Evolutionary conservation across 1,139 yeast genomes (phyloP), one percentile per base, ranked within the genome.

Genomic region (Hansenula sp.): DNA sequence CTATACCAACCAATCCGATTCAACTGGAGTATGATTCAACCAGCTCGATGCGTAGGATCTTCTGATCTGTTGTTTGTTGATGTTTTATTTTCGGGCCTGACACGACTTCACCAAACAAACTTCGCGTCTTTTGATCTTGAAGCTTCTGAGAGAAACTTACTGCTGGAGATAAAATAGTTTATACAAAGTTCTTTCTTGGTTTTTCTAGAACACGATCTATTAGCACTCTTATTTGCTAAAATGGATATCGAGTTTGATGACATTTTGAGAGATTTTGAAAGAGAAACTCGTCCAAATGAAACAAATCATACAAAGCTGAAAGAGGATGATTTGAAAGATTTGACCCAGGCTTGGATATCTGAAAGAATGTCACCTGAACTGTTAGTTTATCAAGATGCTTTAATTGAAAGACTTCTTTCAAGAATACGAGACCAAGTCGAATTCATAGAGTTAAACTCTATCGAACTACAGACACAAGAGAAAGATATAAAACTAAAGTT

Each of bases 351-450:
- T 3, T 91, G 96, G 97, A 65, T 86, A 33, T 78, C 84, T 45
- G 99, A 93, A 61, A 71, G 96, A 46, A 80, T 81, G 75, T 73
- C 94, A 0, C 97, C 97, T 0, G 96, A 87, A 47, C 63, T 93
- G 13, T 68, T 91, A 32, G 87, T 84, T 0, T 91, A 84, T 59
- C 81, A 88, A 49, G 74, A 74, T 21, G 69, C 65, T 1, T 66
- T 90, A 31, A 61, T 93, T 58, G 74, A 74, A 9, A 65, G 81
- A 36, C 74, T 86, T 16, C 64, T 89, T 49, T 64, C 63, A 1
- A 71, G 85, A 50, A 70, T 90, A 25, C 75, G 87, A 38, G 67
- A 68, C 36, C 96, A 90, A 63, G 80, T 86, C 48, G 95, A 85
- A 54, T 76, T 76, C 48, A 77, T 88, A 36, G 86, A 89, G 51